Base-by-base conservation (phyloP, 495 filamentous ascomycete genomes). In the Talaromyces wortmannii region DNA sequence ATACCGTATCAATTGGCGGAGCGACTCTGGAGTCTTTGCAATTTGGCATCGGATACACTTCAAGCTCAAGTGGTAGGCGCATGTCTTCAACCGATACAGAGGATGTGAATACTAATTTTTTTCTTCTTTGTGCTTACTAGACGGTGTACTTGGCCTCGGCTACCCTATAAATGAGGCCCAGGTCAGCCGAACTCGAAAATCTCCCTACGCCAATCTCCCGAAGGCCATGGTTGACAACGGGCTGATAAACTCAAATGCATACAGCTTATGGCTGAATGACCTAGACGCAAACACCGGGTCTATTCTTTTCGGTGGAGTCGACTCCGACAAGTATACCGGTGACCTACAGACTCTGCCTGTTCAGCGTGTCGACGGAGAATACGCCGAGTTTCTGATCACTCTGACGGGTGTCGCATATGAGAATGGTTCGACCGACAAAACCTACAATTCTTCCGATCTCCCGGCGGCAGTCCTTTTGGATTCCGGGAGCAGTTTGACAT, bases 131-230 rank as follows among this genome's bases (percentile, higher is more conserved):
- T 12, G 46, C 6, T 13, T 45, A 10, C 51, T 63, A 55, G 84
- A 91, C 69, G 91, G 91, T 40, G 92, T 98, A 23, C 73, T 98
- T 47, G 94, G 94, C 32, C 89, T 98, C 58, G 92, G 92, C n/a
- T 97, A 97, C 61, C 58, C 79, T 2, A 62, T 81, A 47, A 91
- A 96, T 63, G 92, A 96, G 67, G 90, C 88, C 6, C 83, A 88
- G 56, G 85, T 88, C 58, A 80, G 81, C 52, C 73, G 81, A 36
- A 79, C 82, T 29, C 76, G 78, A 2, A 70, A 76, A 55, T 53
- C 69, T 11, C 50, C 84, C 8, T 98, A 97, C 68, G 68, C 83
- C 43, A 97, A 96, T 65, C 75, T 97, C 12, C 90, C 91, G 7
- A 78, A 79, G 56, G 75, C 85, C 16, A 80, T 98, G 78, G 84